Base-by-base conservation (phyloP, 2,329 filamentous ascomycete species). In the Phaeophleospora eucalypticola region DNA sequence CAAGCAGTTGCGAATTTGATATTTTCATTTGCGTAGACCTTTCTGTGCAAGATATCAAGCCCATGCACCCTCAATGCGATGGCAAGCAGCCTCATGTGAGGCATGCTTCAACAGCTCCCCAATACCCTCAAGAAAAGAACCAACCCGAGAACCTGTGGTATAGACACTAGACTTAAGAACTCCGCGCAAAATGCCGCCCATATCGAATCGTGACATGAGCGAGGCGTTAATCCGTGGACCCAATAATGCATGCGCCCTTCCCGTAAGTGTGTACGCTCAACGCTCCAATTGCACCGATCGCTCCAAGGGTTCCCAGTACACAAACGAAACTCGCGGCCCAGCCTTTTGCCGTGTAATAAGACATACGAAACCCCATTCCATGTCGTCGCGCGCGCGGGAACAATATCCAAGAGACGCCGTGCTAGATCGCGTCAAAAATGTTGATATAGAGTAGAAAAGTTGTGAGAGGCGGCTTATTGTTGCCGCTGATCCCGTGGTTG, bases 401-500 rank as follows among this genome's bases (percentile, higher is more conserved):
- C 7, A 6, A 29, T 7, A 29, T 29, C 24, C 24, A 29, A 12
- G 24, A 29, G 24, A 29, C 24, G 24, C 24, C 24, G 24, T 29
- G 24, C 24, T 29, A 29, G 24, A 29, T 29, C 24, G 24, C 24
- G 34, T 45, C 21, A 43, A 43, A 27, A 21, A 18, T 41, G 39
- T 24, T 19, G 44, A 20, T 39, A 32, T 41, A 36, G 21, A 41
- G 27, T n/a, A 12, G 12, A 12, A 37, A 19, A 18, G 3, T 14
- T 18, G 24, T 35, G 20, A 14, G 43, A 33, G 34, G 24, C 24
- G 7, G 7, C 15, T 46, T 29, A 56, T 50, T 49, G 53, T 45
- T 54, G 54, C 36, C 42, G 45, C 40, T 56, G 55, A 37, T 58
- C 43, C 24, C 43, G 45, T 45, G 41, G 41, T 16, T 49, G 65